Conservation (phyloP, 75 land plant genomes). For the Chamaecyparis obtusa region DNA sequence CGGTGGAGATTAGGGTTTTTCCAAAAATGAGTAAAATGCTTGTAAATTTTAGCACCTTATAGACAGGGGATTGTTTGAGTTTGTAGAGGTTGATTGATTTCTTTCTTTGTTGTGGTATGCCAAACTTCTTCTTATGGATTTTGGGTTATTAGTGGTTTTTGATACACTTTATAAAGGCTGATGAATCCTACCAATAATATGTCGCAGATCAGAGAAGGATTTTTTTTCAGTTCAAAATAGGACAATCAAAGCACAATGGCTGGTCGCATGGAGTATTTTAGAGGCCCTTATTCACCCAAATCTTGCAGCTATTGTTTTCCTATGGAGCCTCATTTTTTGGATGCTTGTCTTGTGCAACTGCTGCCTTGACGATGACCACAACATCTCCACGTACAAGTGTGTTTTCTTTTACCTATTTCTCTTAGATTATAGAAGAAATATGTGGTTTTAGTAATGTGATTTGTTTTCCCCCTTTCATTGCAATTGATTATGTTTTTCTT, state of each 20-base stretch:
- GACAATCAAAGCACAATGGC: not conserved
- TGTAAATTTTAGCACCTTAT: too few species aligned
- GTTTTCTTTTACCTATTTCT: not conserved
- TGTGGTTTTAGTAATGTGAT: not conserved
- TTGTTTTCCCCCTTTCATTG: too few species aligned
- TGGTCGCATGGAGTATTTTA: not conserved
- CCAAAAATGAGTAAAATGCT: too few species aligned
- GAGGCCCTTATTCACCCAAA: not conserved
- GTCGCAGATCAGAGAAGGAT: slow-evolving; percentile 18
- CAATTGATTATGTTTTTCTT: too few species aligned
- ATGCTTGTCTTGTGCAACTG: slow-evolving; percentile 47
- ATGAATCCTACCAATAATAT: slow-evolving; percentile 24
- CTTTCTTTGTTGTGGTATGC: too few species aligned
- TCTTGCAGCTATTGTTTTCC: not conserved
- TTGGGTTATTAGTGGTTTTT: too few species aligned
- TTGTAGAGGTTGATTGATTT: too few species aligned
- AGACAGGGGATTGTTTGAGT: too few species aligned
- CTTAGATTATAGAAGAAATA: not conserved
- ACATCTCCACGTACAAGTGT: slow-evolving; percentile 66
- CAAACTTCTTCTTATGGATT: too few species aligned
- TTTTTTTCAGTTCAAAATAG: not conserved
- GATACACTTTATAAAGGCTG: not conserved
- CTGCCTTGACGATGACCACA: slow-evolving; percentile 35
- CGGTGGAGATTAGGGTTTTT: too few species aligned
- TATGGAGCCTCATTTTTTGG: slow-evolving; percentile 25